Percentiles rank a stretch among this genome's conserved stretches.
Evolutionary conservation across 257 asterid species (phyloP).

Genomic region (Jacaranda mimosifolia): DNA sequence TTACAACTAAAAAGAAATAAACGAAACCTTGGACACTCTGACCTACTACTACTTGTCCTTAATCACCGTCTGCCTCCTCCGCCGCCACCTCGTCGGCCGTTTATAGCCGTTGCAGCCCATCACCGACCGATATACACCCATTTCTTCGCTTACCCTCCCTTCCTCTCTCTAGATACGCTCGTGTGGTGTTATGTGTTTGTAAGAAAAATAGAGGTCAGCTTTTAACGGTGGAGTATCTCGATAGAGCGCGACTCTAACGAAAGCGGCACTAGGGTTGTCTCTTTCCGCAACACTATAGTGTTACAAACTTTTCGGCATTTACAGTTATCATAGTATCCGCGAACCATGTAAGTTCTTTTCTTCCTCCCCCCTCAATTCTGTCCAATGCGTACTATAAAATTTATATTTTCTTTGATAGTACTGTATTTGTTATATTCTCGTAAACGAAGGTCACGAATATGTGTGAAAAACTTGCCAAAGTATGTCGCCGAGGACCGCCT

Average conservation of each 20-base stretch:
- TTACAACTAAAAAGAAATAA: not conserved
- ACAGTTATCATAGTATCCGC: not conserved
- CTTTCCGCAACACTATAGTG: not conserved
- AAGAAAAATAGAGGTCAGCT: not conserved
- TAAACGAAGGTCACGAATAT: slow-evolving; percentile 71
- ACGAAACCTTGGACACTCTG: not conserved
- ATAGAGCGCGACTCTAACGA: slow-evolving; percentile 4
- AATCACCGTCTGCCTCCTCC: not conserved
- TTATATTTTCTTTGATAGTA: not conserved
- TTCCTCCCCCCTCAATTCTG: not conserved
- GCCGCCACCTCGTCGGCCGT: not conserved
- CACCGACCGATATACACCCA: not conserved
- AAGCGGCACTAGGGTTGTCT: not conserved
- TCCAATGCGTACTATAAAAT: not conserved
- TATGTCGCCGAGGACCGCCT: slow-evolving; percentile 80
- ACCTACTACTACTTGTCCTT: slow-evolving; percentile 1
- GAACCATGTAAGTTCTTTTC: slow-evolving; percentile 33
- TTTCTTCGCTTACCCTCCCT: not conserved
- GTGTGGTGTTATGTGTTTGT: not conserved
- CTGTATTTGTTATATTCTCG: not conserved
- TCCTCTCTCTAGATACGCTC: not conserved
- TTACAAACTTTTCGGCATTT: not conserved
- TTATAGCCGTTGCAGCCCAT: not conserved
- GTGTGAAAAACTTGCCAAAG: slow-evolving; percentile 88
- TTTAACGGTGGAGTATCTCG: not conserved